Evolutionary conservation across 2,329 filamentous ascomycete genomes (phyloP).

Genomic region (Colletotrichum echinochloae): DNA sequence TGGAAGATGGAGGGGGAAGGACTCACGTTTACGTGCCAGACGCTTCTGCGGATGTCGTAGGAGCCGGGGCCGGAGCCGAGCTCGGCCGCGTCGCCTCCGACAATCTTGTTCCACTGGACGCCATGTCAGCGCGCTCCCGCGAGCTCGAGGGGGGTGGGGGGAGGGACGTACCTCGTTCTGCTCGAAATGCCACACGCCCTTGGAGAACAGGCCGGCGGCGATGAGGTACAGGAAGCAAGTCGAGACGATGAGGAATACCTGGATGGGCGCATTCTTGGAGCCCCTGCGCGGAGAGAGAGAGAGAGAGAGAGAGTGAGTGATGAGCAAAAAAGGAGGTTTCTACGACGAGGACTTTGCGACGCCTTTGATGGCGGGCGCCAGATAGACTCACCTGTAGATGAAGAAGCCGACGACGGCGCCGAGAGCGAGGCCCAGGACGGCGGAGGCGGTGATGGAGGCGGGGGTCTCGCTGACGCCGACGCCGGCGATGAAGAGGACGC

Average conservation of each 20-base stretch:
- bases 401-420: slow-evolving; percentile 73
- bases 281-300: slow-evolving; percentile 55
- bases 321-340: too few relatives aligned
- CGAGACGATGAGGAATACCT: slow-evolving; percentile 81
- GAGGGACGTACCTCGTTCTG: slow-evolving; percentile 55
- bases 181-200: slow-evolving; percentile 79
- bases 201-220: slow-evolving; percentile 82
- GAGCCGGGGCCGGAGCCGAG: slow-evolving; percentile 73
- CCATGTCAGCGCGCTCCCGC: not conserved
- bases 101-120: slow-evolving; percentile 68
- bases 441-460: slow-evolving; percentile 76
- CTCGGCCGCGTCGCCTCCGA: slow-evolving; percentile 66
- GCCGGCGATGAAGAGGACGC: slow-evolving; percentile 82
- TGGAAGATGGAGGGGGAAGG: slow-evolving; percentile 23
- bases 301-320: too few relatives aligned
- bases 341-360: too few relatives aligned
- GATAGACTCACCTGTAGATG: slow-evolving; percentile 75
- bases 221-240: slow-evolving; percentile 86
- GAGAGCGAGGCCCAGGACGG: slow-evolving; percentile 73
- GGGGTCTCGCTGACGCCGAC: slow-evolving; percentile 78
- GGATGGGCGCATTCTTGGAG: slow-evolving; percentile 53
- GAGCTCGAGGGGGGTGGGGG: not conserved
- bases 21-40: slow-evolving; percentile 84
- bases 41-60: slow-evolving; percentile 79
- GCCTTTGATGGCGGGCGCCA: too few relatives aligned